These are phyloP conservation scores for Apiospora hydei DNA, from an alignment of 2,329 filamentous ascomycete genomes.

Conservation along the genomic window DNA sequence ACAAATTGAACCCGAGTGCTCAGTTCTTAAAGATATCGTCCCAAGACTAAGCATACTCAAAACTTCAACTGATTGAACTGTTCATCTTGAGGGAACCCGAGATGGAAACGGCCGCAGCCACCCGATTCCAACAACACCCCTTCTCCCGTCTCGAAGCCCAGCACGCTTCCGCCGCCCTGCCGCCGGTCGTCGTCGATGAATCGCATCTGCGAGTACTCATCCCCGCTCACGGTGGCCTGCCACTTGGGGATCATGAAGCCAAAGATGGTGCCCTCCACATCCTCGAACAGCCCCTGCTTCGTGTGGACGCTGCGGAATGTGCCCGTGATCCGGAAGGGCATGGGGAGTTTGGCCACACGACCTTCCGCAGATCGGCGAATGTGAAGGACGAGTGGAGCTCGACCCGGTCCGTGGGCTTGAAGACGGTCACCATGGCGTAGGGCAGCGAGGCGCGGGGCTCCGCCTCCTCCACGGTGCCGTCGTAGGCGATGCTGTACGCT, in stretches of 20 bases:
- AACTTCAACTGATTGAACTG: slow-evolving; percentile 9
- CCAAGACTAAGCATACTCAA: background rate
- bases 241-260: slow-evolving; percentile 21
- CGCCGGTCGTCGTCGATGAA: slow-evolving; percentile 5
- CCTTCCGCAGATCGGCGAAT: background rate
- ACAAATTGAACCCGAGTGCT: background rate
- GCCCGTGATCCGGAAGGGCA: slow-evolving; percentile 7
- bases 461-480: background rate
- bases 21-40: background rate
- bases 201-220: background rate
- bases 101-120: slow-evolving; percentile 9
- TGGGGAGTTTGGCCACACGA: background rate
- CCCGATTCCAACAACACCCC: background rate
- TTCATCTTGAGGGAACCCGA: slow-evolving; percentile 6
- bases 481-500: slow-evolving; percentile 13
- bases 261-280: background rate
- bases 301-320: slow-evolving; percentile 16
- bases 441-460: slow-evolving; percentile 4
- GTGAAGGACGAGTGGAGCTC: background rate
- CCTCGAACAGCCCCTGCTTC: slow-evolving; percentile 1
- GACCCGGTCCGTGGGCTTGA: background rate
- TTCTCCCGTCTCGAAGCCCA: background rate
- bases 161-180: background rate
- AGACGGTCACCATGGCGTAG: slow-evolving; percentile 22
- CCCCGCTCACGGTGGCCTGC: slow-evolving; percentile 2